Percentiles rank a stretch among this genome's conserved stretches.
Conservation (phyloP, 768 basidiomycete species). For the Hericium erinaceus region DNA sequence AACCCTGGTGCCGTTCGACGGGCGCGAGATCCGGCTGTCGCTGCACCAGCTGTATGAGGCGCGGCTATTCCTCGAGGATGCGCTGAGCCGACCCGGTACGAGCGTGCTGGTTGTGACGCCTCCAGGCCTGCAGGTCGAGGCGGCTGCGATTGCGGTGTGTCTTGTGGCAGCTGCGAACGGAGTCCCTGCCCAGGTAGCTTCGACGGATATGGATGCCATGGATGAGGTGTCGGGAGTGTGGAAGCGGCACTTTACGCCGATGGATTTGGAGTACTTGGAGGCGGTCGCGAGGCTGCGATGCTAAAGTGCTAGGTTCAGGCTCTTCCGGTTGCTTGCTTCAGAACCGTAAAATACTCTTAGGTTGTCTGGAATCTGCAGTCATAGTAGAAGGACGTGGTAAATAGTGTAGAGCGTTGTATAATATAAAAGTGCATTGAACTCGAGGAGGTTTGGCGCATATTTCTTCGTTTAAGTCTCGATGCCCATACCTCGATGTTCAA, state of each 20-base stretch:
- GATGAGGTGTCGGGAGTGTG: background rate
- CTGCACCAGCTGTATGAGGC: constrained; percentile 50
- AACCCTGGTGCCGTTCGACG: background rate
- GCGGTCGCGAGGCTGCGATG: background rate
- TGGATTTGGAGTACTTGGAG: background rate
- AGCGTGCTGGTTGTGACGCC: background rate
- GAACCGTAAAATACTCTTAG: no score
- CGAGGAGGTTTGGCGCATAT: no score
- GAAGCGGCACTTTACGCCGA: background rate
- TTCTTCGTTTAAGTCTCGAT: no score
- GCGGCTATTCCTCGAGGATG: constrained; percentile 21
- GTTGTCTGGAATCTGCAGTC: no score
- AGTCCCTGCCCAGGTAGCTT: background rate
- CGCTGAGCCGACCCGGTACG: constrained; percentile 25
- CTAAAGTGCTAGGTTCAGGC: no score
- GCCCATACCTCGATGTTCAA: no score
- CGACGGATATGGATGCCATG: background rate
- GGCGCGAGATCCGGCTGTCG: background rate
- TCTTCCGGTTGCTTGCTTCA: no score
- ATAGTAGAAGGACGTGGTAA: no score
- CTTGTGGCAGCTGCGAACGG: background rate
- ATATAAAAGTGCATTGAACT: no score
- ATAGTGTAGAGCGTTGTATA: no score
- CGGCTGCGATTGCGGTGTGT: background rate
- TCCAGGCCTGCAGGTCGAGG: background rate